Evolutionary conservation across 2,329 filamentous ascomycete genomes (phyloP).

Genomic region (Acrocalymma vagum): DNA sequence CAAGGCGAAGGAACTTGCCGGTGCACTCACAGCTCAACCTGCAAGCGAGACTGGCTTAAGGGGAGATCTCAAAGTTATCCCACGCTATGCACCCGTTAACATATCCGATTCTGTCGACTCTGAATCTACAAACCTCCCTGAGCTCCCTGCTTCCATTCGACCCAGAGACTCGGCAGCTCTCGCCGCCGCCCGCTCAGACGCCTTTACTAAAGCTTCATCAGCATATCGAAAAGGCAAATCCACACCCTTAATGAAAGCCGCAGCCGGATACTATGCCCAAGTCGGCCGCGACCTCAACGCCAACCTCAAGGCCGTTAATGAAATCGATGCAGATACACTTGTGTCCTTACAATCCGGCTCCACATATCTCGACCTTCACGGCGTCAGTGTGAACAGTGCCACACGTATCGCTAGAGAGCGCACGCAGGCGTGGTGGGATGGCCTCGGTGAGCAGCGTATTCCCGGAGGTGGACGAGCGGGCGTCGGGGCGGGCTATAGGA

Average conservation of each 20-base stretch:
- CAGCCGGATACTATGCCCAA: constrained; percentile 78
- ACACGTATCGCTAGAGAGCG: constrained; percentile 76
- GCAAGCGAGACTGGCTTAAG: constrained; percentile 28
- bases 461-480: constrained; percentile 55
- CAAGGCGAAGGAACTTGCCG: constrained; percentile 68
- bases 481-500: constrained; percentile 66
- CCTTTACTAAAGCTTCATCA: constrained; percentile 65
- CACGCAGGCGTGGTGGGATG: constrained; percentile 79
- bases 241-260: constrained; percentile 76
- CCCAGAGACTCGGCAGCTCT: constrained; percentile 53
- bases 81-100: constrained; percentile 54
- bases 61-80: constrained; percentile 58
- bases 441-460: constrained; percentile 70
- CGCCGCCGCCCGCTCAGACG: constrained; percentile 56
- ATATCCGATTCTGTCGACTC: constrained; percentile 40
- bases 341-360: constrained; percentile 76
- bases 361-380: constrained; percentile 79
- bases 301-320: constrained; percentile 65
- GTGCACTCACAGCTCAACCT: constrained; percentile 57
- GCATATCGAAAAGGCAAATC: constrained; percentile 71
- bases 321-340: constrained; percentile 73
- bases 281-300: constrained; percentile 71
- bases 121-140: constrained; percentile 35
- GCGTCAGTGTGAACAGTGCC: constrained; percentile 81
- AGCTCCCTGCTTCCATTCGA: constrained; percentile 36